Evolutionary conservation across 2,329 filamentous ascomycete genomes (phyloP), one percentile per base, ranked within the genome.

Genomic region (Stachybotrys elegans): DNA sequence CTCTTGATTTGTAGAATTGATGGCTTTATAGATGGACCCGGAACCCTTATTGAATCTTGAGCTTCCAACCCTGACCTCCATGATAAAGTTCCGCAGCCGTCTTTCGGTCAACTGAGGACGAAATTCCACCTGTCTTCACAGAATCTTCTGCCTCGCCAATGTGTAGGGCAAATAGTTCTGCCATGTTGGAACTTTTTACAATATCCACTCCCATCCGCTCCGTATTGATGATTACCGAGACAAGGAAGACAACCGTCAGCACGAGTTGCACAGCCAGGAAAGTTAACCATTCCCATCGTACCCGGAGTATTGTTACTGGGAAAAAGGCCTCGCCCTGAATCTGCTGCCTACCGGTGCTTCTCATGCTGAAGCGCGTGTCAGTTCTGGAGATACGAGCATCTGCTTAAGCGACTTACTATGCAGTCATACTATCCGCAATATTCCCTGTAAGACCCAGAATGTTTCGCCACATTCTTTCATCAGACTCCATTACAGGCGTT

Each of bases 231-330:
- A 51, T 42, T 6, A 48, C 48, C 8, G 40, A 22, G 6, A 45
- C 29, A 16, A 54, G 21, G 9, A 54, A 44, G 2, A 46, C 19
- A 1, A 48, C 35, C 6, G 51, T 42, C 6, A 54, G 40, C 13
- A 11, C 43, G 21, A 48, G 40, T 39, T 52, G 51, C 8, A 42
- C 31, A 4, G 48, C 48, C 6, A 52, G 29, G n/a, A 53, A 46
- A 1, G 43, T 32, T 4, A 53, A 43, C 51, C 51, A 51, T 6
- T 43, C 43, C 51, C 49, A 51, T n/a, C 49, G 44, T 4, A 53
- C 44, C 7, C 37, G 6, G 9, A 51, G 46, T 16, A 44, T 51
- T 1, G 46, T 46, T 36, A 48, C 44, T 11, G n/a, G n/a, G n/a
- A n/a, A n/a, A n/a, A n/a, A n/a, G n/a, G n/a, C n/a, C n/a, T n/a